Base-by-base conservation (phyloP, 805 yeast genomes). In the Sugiyamaella marilandica region DNA sequence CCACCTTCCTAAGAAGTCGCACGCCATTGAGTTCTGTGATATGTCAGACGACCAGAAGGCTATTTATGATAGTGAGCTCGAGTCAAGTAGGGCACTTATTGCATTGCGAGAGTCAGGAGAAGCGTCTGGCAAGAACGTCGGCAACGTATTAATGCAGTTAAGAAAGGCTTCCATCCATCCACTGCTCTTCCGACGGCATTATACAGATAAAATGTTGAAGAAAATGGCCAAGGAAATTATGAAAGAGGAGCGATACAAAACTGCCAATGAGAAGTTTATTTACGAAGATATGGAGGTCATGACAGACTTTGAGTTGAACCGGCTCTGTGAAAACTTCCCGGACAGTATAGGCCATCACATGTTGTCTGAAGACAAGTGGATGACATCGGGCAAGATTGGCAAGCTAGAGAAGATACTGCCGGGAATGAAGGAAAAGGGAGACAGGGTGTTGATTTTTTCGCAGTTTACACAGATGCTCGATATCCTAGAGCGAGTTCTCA, bases 81-180 rank as follows among this genome's bases (percentile, higher is more conserved):
- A 69, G 18, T 52, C 56, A 5, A 75, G 76, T 11, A 63, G 68
- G 50, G 69, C 49, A 50, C 48, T 44, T 14, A 52, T 61, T 24
- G 62, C 52, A 43, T 56, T 68, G 31, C 67, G 70, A 49, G 65
- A 63, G 29, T 63, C 63, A 14, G 68, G 67, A 53, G 56, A 61
- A 24, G 37, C 58, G 51, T 49, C 60, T 51, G 57, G 56, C 47
- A 45, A 65, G 57, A 67, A 80, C 34, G 70, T 84, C 1, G 74
- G 84, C 16, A 92, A 91, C 63, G 78, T 87, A 41, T 78, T 94
- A 58, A 92, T 94, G 98, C 77, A 82, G 33, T 75, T 94, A 53
- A 79, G 99, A 60, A 94, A 94, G 66, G 96, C 97, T 1, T 84
- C 97, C 0, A 74, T 92, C 57, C 99, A 94, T 69, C 98, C 98